Percentiles rank a stretch among this genome's conserved stretches.
These are phyloP conservation scores for Colletotrichum scovillei DNA, from an alignment of 2,329 filamentous ascomycete species.

Conservation along the genomic window DNA sequence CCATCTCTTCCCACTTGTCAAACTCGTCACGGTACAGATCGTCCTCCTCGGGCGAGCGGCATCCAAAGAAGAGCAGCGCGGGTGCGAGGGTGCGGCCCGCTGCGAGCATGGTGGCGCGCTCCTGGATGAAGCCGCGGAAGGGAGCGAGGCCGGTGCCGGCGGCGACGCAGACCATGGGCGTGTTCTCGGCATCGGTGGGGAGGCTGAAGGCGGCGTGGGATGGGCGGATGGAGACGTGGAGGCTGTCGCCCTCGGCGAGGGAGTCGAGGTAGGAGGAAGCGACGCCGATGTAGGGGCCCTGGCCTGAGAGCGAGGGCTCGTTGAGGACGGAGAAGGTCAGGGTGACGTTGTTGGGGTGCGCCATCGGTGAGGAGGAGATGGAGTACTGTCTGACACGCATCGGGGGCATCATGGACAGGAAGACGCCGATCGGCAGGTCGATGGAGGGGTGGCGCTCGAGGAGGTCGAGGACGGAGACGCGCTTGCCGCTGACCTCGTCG, in stretches of 20 bases:
- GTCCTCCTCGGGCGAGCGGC: slow-evolving; percentile 48
- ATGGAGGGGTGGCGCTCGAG: slow-evolving; percentile 67
- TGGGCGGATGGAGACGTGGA: slow-evolving; percentile 62
- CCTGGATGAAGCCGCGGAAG: slow-evolving; percentile 47
- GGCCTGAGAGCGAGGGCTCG: slow-evolving; percentile 59
- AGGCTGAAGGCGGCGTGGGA: slow-evolving; percentile 55
- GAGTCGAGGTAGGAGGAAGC: slow-evolving; percentile 70
- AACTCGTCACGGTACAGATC: slow-evolving; percentile 44
- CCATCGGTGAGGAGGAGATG: slow-evolving; percentile 76
- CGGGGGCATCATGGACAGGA: slow-evolving; percentile 72
- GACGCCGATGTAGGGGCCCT: slow-evolving; percentile 66
- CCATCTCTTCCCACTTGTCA: slow-evolving; percentile 43
- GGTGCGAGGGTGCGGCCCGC: slow-evolving; percentile 49
- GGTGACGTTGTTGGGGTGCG: slow-evolving; percentile 63
- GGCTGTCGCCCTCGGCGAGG: slow-evolving; percentile 54
- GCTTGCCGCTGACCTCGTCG: slow-evolving; percentile 56
- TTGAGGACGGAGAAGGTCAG: slow-evolving; percentile 74
- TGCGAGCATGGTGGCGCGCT: slow-evolving; percentile 49
- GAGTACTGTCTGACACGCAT: slow-evolving; percentile 65
- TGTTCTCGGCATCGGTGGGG: slow-evolving; percentile 49
- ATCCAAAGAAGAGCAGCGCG: slow-evolving; percentile 55
- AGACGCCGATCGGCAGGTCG: slow-evolving; percentile 67
- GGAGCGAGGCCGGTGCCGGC: slow-evolving; percentile 64
- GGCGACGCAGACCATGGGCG: slow-evolving; percentile 61
- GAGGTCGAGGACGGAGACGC: slow-evolving; percentile 69